Conservation (phyloP, 2,329 filamentous ascomycete species). For the Ophiostoma populinum region DNA sequence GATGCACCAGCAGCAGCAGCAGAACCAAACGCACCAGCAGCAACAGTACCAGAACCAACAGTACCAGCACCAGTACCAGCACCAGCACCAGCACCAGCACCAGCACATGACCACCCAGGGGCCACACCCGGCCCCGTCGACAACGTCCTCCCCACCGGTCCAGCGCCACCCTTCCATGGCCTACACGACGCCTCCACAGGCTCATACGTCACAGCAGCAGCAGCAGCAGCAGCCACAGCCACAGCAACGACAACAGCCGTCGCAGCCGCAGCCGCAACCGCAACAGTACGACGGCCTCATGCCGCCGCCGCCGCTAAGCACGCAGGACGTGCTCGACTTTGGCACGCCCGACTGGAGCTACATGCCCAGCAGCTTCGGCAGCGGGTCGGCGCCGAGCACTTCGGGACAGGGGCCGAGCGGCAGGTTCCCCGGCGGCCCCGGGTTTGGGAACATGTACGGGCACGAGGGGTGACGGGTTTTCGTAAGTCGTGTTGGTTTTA, state of each 20-base stretch:
- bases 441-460: conserved; percentile 9
- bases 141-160: conserved; percentile 7
- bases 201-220: conserved; percentile 14
- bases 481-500: not conserved
- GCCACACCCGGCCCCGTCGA: conserved; percentile 6
- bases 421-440: not conserved
- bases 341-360: conserved; percentile 17
- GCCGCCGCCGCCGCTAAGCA: conserved; percentile 11
- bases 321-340: conserved; percentile 14
- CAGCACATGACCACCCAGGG: not conserved
- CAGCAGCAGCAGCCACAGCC: conserved; percentile 14
- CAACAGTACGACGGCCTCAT: conserved; percentile 4
- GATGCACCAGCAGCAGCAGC: not conserved
- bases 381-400: no score
- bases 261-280: conserved; percentile 5
- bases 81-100: not conserved
- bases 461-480: not conserved
- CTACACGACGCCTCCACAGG: not conserved
- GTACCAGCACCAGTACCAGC: not conserved
- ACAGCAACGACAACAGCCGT: conserved; percentile 2
- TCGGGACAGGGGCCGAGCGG: not conserved
- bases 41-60: not conserved
- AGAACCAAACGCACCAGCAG: not conserved
- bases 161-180: not conserved
- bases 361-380: no score